Conservation (phyloP, 345 rosid genomes). For the Brassica carinata region DNA sequence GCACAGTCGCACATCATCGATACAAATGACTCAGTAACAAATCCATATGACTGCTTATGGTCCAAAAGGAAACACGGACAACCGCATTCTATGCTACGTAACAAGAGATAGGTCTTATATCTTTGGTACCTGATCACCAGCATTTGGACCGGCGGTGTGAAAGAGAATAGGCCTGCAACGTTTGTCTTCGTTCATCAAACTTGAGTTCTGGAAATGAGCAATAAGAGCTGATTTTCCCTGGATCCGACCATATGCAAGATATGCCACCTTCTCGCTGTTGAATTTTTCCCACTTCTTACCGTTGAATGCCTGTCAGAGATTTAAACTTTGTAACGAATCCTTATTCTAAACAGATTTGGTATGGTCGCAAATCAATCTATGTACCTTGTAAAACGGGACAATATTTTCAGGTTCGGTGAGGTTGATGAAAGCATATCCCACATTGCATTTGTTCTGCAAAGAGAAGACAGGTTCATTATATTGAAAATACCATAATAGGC, state of each 20-base stretch:
- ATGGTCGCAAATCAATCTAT: not conserved
- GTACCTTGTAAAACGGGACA: slow-evolving; percentile 49
- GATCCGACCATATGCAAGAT: slow-evolving; percentile 84
- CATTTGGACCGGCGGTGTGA: slow-evolving; percentile 86
- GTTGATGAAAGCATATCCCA: slow-evolving; percentile 92
- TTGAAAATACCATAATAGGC: not conserved
- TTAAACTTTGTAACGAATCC: slow-evolving; percentile 12
- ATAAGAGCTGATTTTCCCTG: slow-evolving; percentile 86
- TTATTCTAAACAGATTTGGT: not conserved
- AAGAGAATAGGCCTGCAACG: slow-evolving; percentile 88
- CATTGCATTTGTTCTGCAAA: slow-evolving; percentile 87
- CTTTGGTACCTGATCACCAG: slow-evolving; percentile 78
- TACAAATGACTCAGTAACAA: slow-evolving; percentile 7
- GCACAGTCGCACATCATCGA: slow-evolving; percentile 9
- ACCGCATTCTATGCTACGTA: not conserved
- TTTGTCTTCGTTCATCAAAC: slow-evolving; percentile 93
- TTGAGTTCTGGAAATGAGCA: slow-evolving; percentile 89
- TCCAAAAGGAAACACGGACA: not conserved
- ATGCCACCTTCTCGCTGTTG: slow-evolving; percentile 87
- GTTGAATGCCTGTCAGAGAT: slow-evolving; percentile 63
- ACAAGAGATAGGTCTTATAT: not conserved
- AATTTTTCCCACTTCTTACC: slow-evolving; percentile 94
- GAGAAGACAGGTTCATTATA: not conserved
- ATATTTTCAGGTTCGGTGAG: slow-evolving; percentile 74
- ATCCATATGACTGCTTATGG: not conserved